Conservation (phyloP, 2,329 filamentous ascomycete genomes). For the Colletotrichum destructivum region DNA sequence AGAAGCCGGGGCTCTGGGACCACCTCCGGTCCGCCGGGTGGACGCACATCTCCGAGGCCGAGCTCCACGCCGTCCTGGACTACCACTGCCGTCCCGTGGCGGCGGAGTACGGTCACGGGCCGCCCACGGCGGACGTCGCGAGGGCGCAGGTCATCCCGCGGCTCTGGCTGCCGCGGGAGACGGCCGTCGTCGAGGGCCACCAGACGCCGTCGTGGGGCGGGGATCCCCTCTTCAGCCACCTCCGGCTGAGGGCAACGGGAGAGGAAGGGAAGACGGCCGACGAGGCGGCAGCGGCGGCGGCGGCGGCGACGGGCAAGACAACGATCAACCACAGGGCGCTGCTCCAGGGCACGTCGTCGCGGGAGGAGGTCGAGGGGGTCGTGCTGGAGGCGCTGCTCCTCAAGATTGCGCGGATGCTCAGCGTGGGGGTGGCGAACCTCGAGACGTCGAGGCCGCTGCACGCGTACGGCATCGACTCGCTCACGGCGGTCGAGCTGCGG, state of each 20-base stretch:
- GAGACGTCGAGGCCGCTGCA: slow-evolving; percentile 44
- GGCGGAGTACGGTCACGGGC: not conserved
- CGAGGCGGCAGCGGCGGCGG: too few relatives aligned
- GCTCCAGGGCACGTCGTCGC: slow-evolving; percentile 44
- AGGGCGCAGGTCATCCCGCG: slow-evolving; percentile 47
- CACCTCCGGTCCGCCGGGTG: slow-evolving; percentile 45
- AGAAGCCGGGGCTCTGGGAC: slow-evolving; percentile 54
- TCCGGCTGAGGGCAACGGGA: not conserved
- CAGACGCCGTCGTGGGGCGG: slow-evolving; percentile 43
- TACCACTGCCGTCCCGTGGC: slow-evolving; percentile 44
- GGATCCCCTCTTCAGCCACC: slow-evolving; percentile 47
- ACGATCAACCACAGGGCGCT: slow-evolving; percentile 40
- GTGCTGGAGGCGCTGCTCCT: slow-evolving; percentile 46
- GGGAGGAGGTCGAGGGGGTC: slow-evolving; percentile 44
- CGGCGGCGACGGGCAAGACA: slow-evolving; percentile 24
- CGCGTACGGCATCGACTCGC: slow-evolving; percentile 48
- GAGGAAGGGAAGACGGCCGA: not conserved
- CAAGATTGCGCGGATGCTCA: slow-evolving; percentile 46
- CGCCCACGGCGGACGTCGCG: not conserved
- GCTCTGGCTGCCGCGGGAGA: slow-evolving; percentile 46
- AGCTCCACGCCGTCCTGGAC: slow-evolving; percentile 47
- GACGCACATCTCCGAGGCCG: slow-evolving; percentile 44
- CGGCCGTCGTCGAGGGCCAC: slow-evolving; percentile 44
- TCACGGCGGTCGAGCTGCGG: slow-evolving; percentile 54
- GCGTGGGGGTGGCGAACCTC: slow-evolving; percentile 43